A percentile compares a stretch with the other conserved stretches of the same genome.
phyloP scores from a whole-genome alignment of 2,329 filamentous ascomycete genomes.

The Gliomastix tumulicola region DNA sequence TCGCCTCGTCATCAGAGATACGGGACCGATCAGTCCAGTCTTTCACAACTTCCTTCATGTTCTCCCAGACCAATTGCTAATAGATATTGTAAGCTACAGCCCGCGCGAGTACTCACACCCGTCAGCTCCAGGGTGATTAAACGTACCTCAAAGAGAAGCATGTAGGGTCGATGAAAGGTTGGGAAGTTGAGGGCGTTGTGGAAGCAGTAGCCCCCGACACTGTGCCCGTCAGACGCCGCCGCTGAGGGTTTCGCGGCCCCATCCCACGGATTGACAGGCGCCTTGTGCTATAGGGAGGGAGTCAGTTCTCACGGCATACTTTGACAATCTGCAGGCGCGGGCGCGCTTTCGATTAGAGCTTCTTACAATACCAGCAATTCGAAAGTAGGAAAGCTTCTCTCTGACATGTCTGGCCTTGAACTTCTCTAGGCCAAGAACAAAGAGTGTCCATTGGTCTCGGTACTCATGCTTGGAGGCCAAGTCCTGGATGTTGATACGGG shows the following conservation, averaged over 20 bases:
- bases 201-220: constrained; percentile 47
- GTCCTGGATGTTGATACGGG: constrained; percentile 2
- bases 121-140: no score
- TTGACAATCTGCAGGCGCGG: no score
- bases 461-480: background rate
- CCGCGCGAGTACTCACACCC: no score
- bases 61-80: constrained; percentile 24
- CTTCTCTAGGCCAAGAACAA: constrained; percentile 2
- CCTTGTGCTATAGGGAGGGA: no score
- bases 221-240: background rate
- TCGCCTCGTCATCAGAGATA: background rate
- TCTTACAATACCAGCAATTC: background rate
- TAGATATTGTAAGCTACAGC: no score
- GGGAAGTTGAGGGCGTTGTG: constrained; percentile 56
- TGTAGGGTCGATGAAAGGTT: constrained; percentile 60
- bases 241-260: no score
- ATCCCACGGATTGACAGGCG: no score
- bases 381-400: constrained; percentile 8
- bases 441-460: constrained; percentile 5
- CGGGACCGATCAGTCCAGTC: background rate
- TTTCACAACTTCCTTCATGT: constrained; percentile 1
- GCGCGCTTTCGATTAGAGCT: no score
- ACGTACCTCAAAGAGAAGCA: constrained; percentile 56
- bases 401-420: constrained; percentile 5
- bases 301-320: no score